These are phyloP conservation scores for Solanum corneliomulleri DNA, from an alignment of 257 asterid genomes.

Conservation along the genomic window DNA sequence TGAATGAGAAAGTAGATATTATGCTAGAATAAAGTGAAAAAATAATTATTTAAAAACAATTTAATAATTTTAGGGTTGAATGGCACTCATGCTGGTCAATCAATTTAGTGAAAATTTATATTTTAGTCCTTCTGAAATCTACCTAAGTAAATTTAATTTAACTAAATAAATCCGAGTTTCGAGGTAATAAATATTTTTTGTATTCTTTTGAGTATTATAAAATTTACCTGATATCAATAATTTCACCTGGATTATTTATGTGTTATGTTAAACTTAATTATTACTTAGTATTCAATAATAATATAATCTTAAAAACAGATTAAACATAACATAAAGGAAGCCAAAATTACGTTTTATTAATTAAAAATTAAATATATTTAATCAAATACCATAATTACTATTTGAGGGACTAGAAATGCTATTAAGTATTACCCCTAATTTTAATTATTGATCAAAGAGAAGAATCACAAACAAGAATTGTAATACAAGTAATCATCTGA, in stretches of 20 bases:
- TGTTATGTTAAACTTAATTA: not conserved
- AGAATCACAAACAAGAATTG: not conserved
- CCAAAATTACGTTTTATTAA: not conserved
- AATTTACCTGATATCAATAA: not conserved
- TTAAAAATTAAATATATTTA: not conserved
- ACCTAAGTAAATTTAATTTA: not conserved
- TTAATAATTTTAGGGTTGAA: not conserved
- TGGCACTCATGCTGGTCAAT: not conserved
- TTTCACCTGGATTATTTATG: not conserved
- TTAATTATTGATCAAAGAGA: not conserved
- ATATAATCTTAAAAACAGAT: not conserved
- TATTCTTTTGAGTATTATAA: not conserved
- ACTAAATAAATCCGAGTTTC: not conserved
- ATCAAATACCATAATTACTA: not conserved
- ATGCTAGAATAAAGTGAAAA: not conserved
- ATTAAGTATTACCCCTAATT: not conserved
- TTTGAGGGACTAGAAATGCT: not conserved
- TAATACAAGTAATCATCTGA: not conserved
- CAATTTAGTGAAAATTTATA: not conserved
- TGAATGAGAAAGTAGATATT: not conserved
- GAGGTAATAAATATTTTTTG: not conserved
- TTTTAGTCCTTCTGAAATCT: not conserved
- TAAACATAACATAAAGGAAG: not conserved
- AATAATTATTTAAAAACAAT: not conserved
- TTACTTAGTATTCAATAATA: not conserved